Percentiles rank a stretch among this genome's conserved stretches.
Conservation (phyloP, 352 stramenopile genomes). For the Pythium brachiatum region DNA sequence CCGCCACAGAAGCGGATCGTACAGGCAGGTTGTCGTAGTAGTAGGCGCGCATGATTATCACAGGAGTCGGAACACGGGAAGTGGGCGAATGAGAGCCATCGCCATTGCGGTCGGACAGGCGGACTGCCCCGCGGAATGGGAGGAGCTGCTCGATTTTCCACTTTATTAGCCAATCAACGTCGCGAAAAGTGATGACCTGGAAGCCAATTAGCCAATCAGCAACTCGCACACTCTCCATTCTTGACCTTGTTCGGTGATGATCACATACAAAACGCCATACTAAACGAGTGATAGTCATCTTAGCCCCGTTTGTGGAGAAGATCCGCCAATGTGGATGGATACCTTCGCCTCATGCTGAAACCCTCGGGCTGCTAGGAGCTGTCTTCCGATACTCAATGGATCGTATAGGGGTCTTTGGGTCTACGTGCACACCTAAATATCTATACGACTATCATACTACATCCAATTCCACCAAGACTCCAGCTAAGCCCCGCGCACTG, state of each 20-base stretch:
- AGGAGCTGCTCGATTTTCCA: background rate
- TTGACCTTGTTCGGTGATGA: background rate
- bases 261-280: background rate
- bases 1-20: background rate
- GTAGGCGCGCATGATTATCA: slow-evolving; percentile 23
- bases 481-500: too few relatives aligned
- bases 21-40: slow-evolving; percentile 30
- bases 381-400: too few relatives aligned
- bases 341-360: too few relatives aligned
- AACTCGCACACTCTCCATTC: background rate
- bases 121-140: slow-evolving; percentile 8
- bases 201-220: slow-evolving; percentile 18
- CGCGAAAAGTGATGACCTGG: slow-evolving; percentile 12
- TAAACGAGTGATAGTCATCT: slow-evolving; percentile 4
- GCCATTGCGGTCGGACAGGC: background rate
- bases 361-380: too few relatives aligned
- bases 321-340: too few relatives aligned
- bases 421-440: too few relatives aligned
- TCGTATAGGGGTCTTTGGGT: too few relatives aligned
- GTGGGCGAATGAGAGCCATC: slow-evolving; percentile 21
- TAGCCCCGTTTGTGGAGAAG: too few relatives aligned
- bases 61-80: background rate
- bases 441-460: too few relatives aligned
- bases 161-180: slow-evolving; percentile 19
- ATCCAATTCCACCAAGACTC: too few relatives aligned